These are phyloP conservation scores for Penicillium crystallinum DNA, from an alignment of 495 filamentous ascomycete species.

Conservation along the genomic window DNA sequence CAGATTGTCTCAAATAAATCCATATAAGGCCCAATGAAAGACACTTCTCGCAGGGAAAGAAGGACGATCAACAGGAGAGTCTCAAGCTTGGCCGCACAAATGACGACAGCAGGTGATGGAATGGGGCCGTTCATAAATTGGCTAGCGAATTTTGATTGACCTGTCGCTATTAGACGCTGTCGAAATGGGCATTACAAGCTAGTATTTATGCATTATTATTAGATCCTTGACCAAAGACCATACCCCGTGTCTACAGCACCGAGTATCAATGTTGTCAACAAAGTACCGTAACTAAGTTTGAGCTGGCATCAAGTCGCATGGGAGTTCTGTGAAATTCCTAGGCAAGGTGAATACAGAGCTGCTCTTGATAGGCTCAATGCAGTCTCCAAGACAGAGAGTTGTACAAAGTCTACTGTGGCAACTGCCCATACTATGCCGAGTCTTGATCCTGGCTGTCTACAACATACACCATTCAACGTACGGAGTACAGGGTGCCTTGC, in stretches of 20 bases:
- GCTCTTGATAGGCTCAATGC: not conserved
- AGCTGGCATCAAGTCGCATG: not conserved
- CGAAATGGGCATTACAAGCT: not conserved
- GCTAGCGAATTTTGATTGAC: not conserved
- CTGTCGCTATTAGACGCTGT: not conserved
- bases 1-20: not conserved
- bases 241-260: too few species aligned
- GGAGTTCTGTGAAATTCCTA: not conserved
- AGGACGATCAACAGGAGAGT: conserved; percentile 13
- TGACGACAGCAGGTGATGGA: conserved; percentile 15
- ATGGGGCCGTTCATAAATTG: conserved; percentile 9
- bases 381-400: not conserved
- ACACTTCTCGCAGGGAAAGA: not conserved
- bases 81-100: conserved; percentile 6
- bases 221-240: too few species aligned
- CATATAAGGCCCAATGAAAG: not conserved
- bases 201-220: conserved; percentile 4
- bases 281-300: too few species aligned
- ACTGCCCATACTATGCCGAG: not conserved
- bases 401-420: not conserved
- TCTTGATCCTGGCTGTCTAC: too few species aligned
- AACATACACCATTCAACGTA: too few species aligned
- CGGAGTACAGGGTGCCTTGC: not conserved
- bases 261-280: too few species aligned
- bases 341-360: not conserved